Evolutionary conservation across 805 yeast genomes (phyloP).

Genomic region (Spathaspora passalidarum): DNA sequence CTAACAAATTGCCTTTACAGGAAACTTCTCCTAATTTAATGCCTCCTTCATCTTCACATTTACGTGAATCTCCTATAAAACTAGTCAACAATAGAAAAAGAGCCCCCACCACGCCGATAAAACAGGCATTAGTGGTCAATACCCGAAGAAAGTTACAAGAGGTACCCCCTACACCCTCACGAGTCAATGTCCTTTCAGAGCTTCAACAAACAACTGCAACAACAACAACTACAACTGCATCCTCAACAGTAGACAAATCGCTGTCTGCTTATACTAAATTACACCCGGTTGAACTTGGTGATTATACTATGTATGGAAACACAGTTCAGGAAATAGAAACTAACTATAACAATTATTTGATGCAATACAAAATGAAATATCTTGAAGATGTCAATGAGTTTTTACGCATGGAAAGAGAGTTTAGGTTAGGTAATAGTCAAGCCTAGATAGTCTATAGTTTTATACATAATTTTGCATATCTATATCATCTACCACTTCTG

Average conservation of each 20-base stretch:
- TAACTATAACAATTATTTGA: conserved; percentile 31
- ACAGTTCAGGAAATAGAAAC: conserved; percentile 15
- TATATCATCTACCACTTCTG: conserved; percentile 24
- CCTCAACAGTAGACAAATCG: not conserved
- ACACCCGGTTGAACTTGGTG: not conserved
- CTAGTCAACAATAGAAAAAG: conserved; percentile 2
- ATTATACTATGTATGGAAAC: not conserved
- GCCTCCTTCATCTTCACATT: not conserved
- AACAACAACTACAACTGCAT: not conserved
- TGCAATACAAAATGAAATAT: conserved; percentile 19
- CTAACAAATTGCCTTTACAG: not conserved
- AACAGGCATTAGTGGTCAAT: not conserved
- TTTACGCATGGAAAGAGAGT: conserved; percentile 29
- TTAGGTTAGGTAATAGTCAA: conserved; percentile 3
- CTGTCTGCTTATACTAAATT: not conserved
- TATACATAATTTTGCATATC: not conserved
- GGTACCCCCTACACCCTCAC: not conserved
- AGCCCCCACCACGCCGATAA: conserved; percentile 2
- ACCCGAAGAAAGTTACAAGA: conserved; percentile 1
- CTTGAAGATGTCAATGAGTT: conserved; percentile 25
- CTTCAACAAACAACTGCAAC: not conserved
- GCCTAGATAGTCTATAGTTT: not conserved
- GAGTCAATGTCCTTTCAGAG: not conserved
- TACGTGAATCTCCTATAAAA: not conserved
- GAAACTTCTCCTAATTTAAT: not conserved